A percentile compares a stretch with the other conserved stretches of the same genome.
Conservation (phyloP, 2,329 filamentous ascomycete genomes). For the Pseudogymnoascus sp. region DNA sequence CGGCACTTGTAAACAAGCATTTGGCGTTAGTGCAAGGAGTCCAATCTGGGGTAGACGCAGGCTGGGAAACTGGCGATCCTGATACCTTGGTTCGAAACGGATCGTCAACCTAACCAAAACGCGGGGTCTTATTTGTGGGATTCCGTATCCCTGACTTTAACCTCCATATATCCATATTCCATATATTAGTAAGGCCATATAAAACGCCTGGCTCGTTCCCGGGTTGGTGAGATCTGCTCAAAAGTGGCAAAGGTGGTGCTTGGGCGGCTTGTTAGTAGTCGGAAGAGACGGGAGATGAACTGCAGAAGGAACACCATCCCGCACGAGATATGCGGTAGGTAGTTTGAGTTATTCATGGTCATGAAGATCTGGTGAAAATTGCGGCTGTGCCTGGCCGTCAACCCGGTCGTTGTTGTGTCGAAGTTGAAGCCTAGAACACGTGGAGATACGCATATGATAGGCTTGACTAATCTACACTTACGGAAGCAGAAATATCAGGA, state of each 20-base stretch:
- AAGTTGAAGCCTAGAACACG: neutral
- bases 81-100: neutral
- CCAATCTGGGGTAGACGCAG: neutral
- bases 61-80: constrained; percentile 1
- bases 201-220: neutral
- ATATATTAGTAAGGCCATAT: neutral
- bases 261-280: neutral
- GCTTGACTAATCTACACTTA: neutral
- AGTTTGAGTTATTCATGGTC: neutral
- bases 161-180: neutral
- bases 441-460: neutral
- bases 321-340: neutral
- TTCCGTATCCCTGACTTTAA: neutral
- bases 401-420: neutral
- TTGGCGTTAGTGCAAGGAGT: neutral
- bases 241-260: neutral
- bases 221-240: neutral
- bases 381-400: neutral
- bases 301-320: neutral
- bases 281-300: neutral
- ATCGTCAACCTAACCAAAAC: constrained; percentile 1
- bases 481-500: neutral
- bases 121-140: constrained; percentile 2
- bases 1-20: neutral
- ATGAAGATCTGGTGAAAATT: neutral